Evolutionary conservation across 805 yeast species (phyloP).

Genomic region (Hanseniaspora pseudoguilliermondii): DNA sequence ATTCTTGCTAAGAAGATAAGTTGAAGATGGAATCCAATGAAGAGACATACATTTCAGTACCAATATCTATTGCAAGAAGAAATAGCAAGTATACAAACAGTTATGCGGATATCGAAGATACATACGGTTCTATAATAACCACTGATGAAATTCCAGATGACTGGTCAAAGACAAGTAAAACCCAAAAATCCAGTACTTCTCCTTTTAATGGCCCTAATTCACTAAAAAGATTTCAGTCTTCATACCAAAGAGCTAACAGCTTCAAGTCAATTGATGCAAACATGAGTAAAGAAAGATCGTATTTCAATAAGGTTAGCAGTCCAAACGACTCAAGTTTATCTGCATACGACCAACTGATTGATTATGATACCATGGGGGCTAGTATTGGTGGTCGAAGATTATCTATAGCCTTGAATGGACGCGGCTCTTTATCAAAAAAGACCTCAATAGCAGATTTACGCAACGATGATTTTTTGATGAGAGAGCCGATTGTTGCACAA

Average conservation of each 20-base stretch:
- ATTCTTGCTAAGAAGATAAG: background rate
- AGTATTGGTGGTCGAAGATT: slow-evolving; percentile 50
- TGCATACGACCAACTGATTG: slow-evolving; percentile 46
- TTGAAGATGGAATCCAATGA: slow-evolving; percentile 1
- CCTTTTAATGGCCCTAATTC: slow-evolving; percentile 58
- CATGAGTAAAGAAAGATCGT: slow-evolving; percentile 39
- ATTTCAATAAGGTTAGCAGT: slow-evolving; percentile 36
- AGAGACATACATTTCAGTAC: slow-evolving; percentile 5
- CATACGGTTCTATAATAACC: background rate
- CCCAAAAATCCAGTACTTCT: background rate
- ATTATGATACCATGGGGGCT: slow-evolving; percentile 58
- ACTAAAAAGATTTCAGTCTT: slow-evolving; percentile 64
- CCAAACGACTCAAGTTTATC: background rate
- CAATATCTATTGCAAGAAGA: slow-evolving; percentile 8
- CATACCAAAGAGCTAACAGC: slow-evolving; percentile 67
- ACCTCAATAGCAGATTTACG: background rate
- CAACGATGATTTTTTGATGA: background rate
- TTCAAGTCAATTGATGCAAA: slow-evolving; percentile 42
- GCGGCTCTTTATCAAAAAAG: background rate
- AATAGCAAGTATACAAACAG: background rate
- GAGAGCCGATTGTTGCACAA: background rate
- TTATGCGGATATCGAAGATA: background rate
- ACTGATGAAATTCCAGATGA: background rate
- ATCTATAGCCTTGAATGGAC: slow-evolving; percentile 32
- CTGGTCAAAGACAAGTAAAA: slow-evolving; percentile 11